A percentile compares a stretch with the other conserved stretches of the same genome.
Conservation (phyloP, 495 filamentous ascomycete genomes). For the Aspergillus bridgeri region DNA sequence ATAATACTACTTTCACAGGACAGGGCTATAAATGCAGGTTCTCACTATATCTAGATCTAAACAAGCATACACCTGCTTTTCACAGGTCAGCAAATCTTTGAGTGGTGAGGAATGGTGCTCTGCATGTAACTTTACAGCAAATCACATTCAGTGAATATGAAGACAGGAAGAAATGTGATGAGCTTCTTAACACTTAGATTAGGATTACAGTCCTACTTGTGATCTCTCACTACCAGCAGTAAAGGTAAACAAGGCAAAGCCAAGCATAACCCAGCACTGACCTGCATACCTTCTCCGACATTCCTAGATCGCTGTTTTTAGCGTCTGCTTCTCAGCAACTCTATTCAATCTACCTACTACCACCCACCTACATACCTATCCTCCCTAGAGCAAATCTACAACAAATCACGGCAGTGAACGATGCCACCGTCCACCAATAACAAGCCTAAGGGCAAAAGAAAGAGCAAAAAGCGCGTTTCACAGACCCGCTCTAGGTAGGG, state of each 20-base stretch:
- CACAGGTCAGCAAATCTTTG: background rate
- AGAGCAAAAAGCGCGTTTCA: background rate
- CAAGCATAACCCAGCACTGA: background rate
- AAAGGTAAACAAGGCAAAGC: background rate
- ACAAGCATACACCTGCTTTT: background rate
- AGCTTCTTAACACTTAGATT: background rate
- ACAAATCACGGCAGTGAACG: background rate
- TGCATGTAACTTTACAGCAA: background rate
- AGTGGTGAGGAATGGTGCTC: background rate
- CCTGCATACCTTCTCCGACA: background rate
- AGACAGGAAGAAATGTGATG: too few relatives aligned
- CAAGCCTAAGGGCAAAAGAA: constrained; percentile 1
- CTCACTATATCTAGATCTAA: too few relatives aligned
- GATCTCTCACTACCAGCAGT: background rate
- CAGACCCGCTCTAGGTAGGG: background rate
- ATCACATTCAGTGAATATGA: background rate
- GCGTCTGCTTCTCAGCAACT: background rate
- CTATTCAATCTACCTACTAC: background rate
- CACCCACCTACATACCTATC: background rate
- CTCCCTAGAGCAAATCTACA: background rate
- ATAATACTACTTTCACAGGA: too few relatives aligned
- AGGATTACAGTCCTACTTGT: background rate
- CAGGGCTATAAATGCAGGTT: too few relatives aligned
- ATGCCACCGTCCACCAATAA: background rate
- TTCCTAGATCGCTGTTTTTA: background rate